Evolutionary conservation across 1,284 basidiomycete species (phyloP), one percentile per base, ranked within the genome.

Genomic region (Naganishia liquefaciens): DNA sequence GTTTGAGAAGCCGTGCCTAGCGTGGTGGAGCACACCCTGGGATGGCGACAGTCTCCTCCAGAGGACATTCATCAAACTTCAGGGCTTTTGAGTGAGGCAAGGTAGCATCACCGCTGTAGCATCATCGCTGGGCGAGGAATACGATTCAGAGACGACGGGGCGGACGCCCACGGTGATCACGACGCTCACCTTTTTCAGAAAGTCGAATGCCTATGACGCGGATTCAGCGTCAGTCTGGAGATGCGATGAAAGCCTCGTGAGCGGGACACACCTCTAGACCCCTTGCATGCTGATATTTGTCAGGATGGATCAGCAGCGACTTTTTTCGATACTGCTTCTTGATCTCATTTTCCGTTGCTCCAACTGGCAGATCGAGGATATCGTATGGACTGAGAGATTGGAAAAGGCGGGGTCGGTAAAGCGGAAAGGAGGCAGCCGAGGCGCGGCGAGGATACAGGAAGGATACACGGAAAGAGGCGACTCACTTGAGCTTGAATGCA

Each of bases 261-360:
- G 15, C 17, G n/a, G 23, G 44, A 72, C 78, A 69, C 70, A 79
- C 79, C 73, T 80, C 77, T 23, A 74, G 69, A 37, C 82, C 83
- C n/a, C 81, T 69, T 40, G 80, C 80, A 72, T 83, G 81, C 72
- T 83, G 79, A 70, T 82, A 82, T 75, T 84, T 84, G 74, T 84
- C 83, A 17, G 83, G 83, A 70, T 84, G 83, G 58, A 84, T 83
- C 72, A 84, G 71, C 66, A 84, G 75, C 19, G 81, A 82, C 71
- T 82, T 83, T 72, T 81, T 82, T 64, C 83, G 77, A 69, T 82
- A 84, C 58, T 79, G 77, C 71, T 80, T 81, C 70, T 82, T 82
- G 71, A 84, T 80, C 40, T 81, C 80, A 54, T 78, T 73, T 50
- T 82, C 82, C 33, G 81, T 78, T 5, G 79, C 79, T 52, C 77